Conservation (phyloP, 2,329 filamentous ascomycete species). For the Aspergillus ochraceus region DNA sequence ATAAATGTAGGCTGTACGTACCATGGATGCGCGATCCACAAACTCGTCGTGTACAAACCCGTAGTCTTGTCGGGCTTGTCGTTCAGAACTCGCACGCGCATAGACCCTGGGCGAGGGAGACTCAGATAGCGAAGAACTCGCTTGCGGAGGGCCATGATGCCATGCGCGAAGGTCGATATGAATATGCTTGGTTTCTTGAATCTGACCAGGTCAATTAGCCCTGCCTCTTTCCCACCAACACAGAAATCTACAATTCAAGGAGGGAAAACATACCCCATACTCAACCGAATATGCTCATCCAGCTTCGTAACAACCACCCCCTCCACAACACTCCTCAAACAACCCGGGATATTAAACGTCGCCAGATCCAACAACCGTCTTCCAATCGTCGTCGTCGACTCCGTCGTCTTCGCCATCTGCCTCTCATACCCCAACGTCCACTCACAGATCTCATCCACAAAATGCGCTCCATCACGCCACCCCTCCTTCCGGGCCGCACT, state of each 20-base stretch:
- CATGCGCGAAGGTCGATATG: not conserved
- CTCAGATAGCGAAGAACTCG: slow-evolving; percentile 9
- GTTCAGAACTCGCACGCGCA: slow-evolving; percentile 3
- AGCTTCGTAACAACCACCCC: not conserved
- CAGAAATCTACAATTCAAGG: no score
- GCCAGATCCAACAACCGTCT: not conserved
- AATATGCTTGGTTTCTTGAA: not conserved
- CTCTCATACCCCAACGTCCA: not conserved
- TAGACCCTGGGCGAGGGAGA: slow-evolving; percentile 7
- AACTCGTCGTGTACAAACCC: slow-evolving; percentile 6
- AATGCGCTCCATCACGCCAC: not conserved
- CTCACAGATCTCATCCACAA: not conserved
- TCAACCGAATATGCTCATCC: not conserved
- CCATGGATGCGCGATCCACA: slow-evolving; percentile 20
- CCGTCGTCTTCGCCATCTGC: not conserved
- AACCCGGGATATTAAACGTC: not conserved
- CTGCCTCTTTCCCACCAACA: not conserved
- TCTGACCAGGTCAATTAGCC: not conserved
- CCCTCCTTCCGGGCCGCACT: not conserved
- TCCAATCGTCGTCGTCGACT: not conserved
- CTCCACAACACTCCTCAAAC: not conserved
- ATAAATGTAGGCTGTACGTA: slow-evolving; percentile 23
- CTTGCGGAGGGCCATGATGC: slow-evolving; percentile 1
- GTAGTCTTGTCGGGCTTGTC: slow-evolving; percentile 6
- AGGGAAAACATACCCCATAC: not conserved